Base-by-base conservation (phyloP, 2,329 filamentous ascomycete species). In the Bipolaris oryzae region DNA sequence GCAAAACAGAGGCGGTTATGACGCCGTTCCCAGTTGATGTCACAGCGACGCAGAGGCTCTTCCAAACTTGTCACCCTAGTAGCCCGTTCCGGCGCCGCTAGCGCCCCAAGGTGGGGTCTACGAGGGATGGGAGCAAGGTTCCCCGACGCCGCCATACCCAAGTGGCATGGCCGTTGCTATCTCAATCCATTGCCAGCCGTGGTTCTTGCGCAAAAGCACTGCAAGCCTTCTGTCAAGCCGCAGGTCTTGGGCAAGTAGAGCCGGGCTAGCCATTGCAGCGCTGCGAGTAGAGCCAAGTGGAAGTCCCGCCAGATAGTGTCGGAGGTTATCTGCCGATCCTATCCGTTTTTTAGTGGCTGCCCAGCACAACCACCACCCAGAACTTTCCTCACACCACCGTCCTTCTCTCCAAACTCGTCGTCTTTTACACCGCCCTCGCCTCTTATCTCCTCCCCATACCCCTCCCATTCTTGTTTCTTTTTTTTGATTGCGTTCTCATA, bases 271-370 rank as follows among this genome's bases (percentile, higher is more conserved):
- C 4, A 10, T 13, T 16, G 25, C 25, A 20, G 25, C 25, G 25
- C 16, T 18, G 16, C 21, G 31, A 42, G 48, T 41, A 23, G 39
- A 55, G 54, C 21, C 44, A 21, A 38, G 45, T 28, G 21, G 15
- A 16, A 18, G n/a, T 33, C n/a, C 31, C 37, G 55, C 58, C 55
- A 56, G 60, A 58, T 44, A 46, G 44, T 48, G 38, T 28, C 7
- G 44, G 50, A 20, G 54, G 53, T 9, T 25, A 44, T 34, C 52
- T 55, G 54, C 60, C 57, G 62, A 64, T 58, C 60, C 23, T 45
- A 20, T 41, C 56, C 37, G 58, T 25, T 53, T 53, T 47, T 49
- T 53, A 60, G 41, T 54, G 48, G 39, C 45, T 43, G 48, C 53
- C 33, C n/a, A 54, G 39, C 35, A 41, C 39, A 51, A 41, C 43